A percentile compares a stretch with the other conserved stretches of the same genome.
Evolutionary conservation across 805 yeast species (phyloP).

Genomic region (Myxozyma neotropica): DNA sequence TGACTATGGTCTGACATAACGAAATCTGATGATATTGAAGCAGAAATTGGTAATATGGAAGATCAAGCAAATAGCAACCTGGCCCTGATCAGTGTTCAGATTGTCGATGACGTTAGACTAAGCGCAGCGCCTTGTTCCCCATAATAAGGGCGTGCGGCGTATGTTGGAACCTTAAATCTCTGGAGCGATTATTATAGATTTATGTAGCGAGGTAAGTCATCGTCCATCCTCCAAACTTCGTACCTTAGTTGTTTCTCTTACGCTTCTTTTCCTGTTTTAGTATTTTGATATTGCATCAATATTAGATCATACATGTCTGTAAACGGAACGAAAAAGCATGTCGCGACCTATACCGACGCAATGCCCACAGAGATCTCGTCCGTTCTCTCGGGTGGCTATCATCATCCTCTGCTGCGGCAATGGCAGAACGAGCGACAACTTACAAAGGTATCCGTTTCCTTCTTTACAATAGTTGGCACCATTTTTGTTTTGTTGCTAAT

Average conservation of each 20-base stretch:
- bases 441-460: slow-evolving; percentile 63
- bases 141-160: slow-evolving; percentile 1
- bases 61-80: too few relatives aligned
- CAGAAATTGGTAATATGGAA: too few relatives aligned
- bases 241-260: too few relatives aligned
- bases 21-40: not conserved
- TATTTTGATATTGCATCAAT: too few relatives aligned
- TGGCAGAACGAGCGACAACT: slow-evolving; percentile 91
- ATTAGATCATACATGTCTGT: slow-evolving; percentile 16
- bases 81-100: too few relatives aligned
- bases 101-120: not conserved
- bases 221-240: too few relatives aligned
- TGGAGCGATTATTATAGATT: too few relatives aligned
- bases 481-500: not conserved
- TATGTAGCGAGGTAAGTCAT: too few relatives aligned
- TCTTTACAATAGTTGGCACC: not conserved
- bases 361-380: slow-evolving; percentile 68
- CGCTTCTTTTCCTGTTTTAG: not conserved
- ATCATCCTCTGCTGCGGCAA: slow-evolving; percentile 81
- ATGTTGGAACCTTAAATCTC: not conserved
- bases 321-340: slow-evolving; percentile 54
- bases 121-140: too few relatives aligned
- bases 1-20: slow-evolving; percentile 27
- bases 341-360: slow-evolving; percentile 67
- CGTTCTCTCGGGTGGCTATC: slow-evolving; percentile 89